Evolutionary conservation across 108 stramenopile species (phyloP), one percentile per base, ranked within the genome.

Genomic region (Pseudonitzschia multiseries): DNA sequence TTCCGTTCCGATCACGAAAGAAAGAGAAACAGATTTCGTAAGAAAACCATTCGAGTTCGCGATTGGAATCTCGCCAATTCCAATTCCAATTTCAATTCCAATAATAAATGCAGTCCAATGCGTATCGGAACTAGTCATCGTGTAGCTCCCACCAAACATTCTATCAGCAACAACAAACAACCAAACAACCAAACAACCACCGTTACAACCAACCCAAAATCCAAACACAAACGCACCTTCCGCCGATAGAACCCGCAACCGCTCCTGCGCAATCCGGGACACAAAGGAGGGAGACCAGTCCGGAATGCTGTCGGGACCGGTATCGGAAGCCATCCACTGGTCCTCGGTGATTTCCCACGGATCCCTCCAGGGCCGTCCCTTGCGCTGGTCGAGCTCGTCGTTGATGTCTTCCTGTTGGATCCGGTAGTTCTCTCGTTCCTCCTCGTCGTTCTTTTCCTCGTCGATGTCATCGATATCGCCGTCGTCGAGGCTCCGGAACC

Each of bases 211-310:
- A n/a, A n/a, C n/a, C n/a, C n/a, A n/a, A n/a, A n/a, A n/a, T n/a
- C n/a, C n/a, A n/a, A n/a, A n/a, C n/a, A n/a, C n/a, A n/a, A n/a
- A 75, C 83, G 73, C 60, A 81, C 80, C 81, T 31, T 73, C 59
- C 56, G 26, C 54, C 5, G 54, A 24, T 2, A 82, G 56, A 0
- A 93, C 70, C 54, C 79, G 61, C 17, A 93, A 77, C n/a, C 87
- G 86, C 64, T 93, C 93, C 40, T 77, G 75, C 71, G 86, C 87
- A 65, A 83, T 79, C 12, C 87, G 71, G 24, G 86, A 88, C 42
- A 81, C 83, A 62, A 83, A 61, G 14, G 86, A 78, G 0, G 88
- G 83, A 20, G 78, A 75, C 93, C 93, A 93, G 21, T 89, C 87
- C 27, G 87, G 84, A 31, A 93, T 66, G 65, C 89, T 88, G 32